Percentiles rank a stretch among this genome's conserved stretches.
Conservation (phyloP, 768 basidiomycete species). For the Albatrellus ellisii region DNA sequence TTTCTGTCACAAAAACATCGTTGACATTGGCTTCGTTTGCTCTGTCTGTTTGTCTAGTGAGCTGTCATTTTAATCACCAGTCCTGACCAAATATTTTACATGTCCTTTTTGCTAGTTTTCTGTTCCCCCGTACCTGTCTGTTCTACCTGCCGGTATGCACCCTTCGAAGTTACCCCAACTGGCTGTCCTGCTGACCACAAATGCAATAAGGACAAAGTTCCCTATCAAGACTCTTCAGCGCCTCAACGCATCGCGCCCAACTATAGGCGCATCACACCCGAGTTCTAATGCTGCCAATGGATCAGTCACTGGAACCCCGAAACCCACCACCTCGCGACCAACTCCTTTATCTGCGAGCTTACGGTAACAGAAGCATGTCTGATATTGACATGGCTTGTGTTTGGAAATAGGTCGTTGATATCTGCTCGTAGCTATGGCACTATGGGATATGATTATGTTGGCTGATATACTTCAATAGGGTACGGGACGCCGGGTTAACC, state of each 20-base stretch:
- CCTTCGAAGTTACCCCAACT: not conserved
- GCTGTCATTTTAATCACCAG: not conserved
- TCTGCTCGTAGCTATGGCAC: not conserved
- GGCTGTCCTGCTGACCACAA: conserved; percentile 2
- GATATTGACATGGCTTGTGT: not conserved
- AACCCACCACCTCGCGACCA: conserved; percentile 6
- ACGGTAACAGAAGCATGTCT: not conserved
- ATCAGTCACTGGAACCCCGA: conserved; percentile 8
- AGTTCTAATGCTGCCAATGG: conserved; percentile 6
- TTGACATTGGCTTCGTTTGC: conserved; percentile 95
- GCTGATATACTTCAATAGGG: no score
- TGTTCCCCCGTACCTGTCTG: conserved; percentile 91
- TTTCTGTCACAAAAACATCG: conserved; percentile 96
- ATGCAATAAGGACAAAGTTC: conserved; percentile 67
- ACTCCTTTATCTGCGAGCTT: conserved; percentile 11
- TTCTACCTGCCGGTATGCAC: conserved; percentile 77
- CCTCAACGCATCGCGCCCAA: conserved; percentile 41
- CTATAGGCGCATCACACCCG: no score
- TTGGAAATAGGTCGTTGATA: not conserved
- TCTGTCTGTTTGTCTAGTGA: conserved; percentile 95
- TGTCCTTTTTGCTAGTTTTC: conserved; percentile 48
- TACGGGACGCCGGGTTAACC: no score
- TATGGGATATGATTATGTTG: no score
- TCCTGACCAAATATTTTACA: not conserved
- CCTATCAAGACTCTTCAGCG: conserved; percentile 86